These are phyloP conservation scores for Amaranthus hypochondriacus DNA, from an alignment of 148 eudicot species.

Conservation along the genomic window DNA sequence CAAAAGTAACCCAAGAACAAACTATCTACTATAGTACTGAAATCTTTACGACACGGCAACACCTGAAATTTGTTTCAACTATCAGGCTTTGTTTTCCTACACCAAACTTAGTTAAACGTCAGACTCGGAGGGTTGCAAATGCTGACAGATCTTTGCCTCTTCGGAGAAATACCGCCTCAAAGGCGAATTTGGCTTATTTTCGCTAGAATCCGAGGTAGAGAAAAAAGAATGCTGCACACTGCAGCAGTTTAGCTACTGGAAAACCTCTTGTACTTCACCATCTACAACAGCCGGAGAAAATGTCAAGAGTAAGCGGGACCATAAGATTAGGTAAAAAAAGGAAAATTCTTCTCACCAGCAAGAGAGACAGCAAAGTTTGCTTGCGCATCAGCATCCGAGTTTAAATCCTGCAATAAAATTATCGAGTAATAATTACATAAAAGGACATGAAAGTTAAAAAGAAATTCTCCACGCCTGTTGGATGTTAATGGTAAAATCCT, in stretches of 20 bases:
- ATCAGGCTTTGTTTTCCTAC: neutral
- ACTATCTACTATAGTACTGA: too few relatives aligned
- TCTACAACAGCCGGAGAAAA: constrained; percentile 35
- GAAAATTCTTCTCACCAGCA: constrained; percentile 37
- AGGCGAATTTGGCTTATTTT: too few relatives aligned
- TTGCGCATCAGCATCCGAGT: constrained; percentile 81
- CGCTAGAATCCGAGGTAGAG: too few relatives aligned
- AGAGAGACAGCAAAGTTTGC: constrained; percentile 68
- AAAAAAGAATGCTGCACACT: too few relatives aligned
- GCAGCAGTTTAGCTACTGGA: neutral
- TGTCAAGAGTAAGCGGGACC: neutral
- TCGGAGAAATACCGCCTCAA: too few relatives aligned
- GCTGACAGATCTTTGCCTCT: neutral
- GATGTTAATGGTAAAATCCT: too few relatives aligned
- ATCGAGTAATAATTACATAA: too few relatives aligned
- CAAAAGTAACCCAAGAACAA: too few relatives aligned
- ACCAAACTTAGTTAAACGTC: neutral
- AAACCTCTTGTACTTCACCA: constrained; percentile 51
- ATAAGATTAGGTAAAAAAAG: neutral
- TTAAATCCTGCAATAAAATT: constrained; percentile 42
- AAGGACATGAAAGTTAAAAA: too few relatives aligned
- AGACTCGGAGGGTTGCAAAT: neutral
- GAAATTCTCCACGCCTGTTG: too few relatives aligned
- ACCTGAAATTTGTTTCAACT: neutral
- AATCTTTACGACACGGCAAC: neutral